Conservation (phyloP, 208 protist genomes). For the Dictyostelium gargantuum region DNA sequence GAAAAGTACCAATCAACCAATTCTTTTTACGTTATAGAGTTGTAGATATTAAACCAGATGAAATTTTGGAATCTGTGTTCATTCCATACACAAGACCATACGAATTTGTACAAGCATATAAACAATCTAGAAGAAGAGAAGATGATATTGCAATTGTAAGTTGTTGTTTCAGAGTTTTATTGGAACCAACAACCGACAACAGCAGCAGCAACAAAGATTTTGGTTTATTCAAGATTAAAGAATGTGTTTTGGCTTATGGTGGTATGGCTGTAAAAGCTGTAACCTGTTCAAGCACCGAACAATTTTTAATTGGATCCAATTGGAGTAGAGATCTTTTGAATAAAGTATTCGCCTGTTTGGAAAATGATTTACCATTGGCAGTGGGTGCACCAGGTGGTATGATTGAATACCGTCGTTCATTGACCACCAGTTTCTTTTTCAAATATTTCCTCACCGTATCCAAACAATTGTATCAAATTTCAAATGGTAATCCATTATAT, state of each 20-base stretch:
- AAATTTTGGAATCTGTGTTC: conserved; percentile 79
- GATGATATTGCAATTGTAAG: conserved; percentile 93
- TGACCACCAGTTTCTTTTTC: conserved; percentile 88
- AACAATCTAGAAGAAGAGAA: conserved; percentile 86
- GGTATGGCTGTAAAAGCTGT: conserved; percentile 52
- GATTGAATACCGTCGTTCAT: conserved; percentile 81
- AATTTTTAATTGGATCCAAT: conserved; percentile 71
- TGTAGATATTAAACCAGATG: conserved; percentile 77
- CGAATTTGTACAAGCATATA: conserved; percentile 85
- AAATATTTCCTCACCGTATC: conserved; percentile 87
- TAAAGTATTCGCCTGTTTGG: neutral
- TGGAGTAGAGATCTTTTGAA: neutral
- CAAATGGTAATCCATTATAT: neutral
- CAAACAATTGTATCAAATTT: neutral
- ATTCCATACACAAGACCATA: conserved; percentile 70
- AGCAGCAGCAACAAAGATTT: neutral
- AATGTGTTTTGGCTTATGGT: conserved; percentile 25
- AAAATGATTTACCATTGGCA: conserved; percentile 12
- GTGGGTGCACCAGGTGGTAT: conserved; percentile 81
- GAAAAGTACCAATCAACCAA: conserved; percentile 66
- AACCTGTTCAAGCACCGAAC: conserved; percentile 64
- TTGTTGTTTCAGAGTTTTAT: conserved; percentile 65
- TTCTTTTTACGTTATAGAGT: conserved; percentile 84
- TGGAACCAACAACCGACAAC: neutral
- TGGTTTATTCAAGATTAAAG: neutral